These are phyloP conservation scores for Phytophthora foliorum DNA, from an alignment of 352 stramenopile species.

Conservation along the genomic window DNA sequence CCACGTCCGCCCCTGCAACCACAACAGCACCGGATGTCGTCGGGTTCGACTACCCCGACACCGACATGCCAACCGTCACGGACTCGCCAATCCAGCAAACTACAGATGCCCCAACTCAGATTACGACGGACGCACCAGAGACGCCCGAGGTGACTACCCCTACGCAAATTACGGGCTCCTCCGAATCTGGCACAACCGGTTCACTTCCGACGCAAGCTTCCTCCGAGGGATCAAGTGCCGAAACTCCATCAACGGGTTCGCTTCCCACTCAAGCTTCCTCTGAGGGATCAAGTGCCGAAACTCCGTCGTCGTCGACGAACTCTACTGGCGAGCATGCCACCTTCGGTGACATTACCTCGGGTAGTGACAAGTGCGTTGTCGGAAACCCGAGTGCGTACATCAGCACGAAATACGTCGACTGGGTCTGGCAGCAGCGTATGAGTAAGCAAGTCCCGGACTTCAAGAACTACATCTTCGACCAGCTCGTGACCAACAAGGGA, in stretches of 20 bases:
- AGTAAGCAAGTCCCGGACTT: constrained; percentile 30
- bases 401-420: constrained; percentile 18
- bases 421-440: constrained; percentile 35
- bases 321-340: constrained; percentile 29
- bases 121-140: constrained; percentile 14
- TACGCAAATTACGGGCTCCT: constrained; percentile 10
- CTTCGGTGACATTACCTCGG: constrained; percentile 39
- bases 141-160: constrained; percentile 17
- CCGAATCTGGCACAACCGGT: constrained; percentile 10
- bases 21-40: constrained; percentile 19
- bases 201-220: constrained; percentile 19
- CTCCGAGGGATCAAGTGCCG: constrained; percentile 12
- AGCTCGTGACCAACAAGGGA: constrained; percentile 44
- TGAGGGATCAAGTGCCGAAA: constrained; percentile 14
- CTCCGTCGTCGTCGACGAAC: constrained; percentile 7
- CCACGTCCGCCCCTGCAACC: not conserved
- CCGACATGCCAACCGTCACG: constrained; percentile 22
- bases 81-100: constrained; percentile 28
- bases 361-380: constrained; percentile 32
- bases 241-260: constrained; percentile 3
- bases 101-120: constrained; percentile 14
- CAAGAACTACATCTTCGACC: constrained; percentile 59
- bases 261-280: constrained; percentile 15
- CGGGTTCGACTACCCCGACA: constrained; percentile 27
- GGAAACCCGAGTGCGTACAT: constrained; percentile 37